These are phyloP conservation scores for Dysphania ambrosioides DNA, from an alignment of 148 eudicot genomes.

Conservation along the genomic window DNA sequence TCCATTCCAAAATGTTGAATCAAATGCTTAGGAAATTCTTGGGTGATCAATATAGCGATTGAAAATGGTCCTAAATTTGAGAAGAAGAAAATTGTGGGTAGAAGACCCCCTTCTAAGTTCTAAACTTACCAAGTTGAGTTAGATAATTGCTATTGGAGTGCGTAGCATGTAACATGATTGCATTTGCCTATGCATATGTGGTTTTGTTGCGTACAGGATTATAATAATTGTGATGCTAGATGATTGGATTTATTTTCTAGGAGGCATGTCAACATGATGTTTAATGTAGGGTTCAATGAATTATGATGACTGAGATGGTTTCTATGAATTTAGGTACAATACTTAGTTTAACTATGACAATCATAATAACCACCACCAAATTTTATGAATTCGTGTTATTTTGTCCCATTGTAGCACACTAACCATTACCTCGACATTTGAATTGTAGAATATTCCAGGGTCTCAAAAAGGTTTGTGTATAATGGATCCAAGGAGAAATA, in stretches of 20 bases:
- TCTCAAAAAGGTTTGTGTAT: no score
- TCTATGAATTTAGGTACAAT: background rate
- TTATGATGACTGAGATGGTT: slow-evolving; percentile 2
- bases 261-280: background rate
- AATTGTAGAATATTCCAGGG: no score
- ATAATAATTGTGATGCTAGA: background rate
- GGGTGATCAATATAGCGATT: no score
- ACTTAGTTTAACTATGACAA: background rate
- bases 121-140: no score
- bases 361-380: background rate
- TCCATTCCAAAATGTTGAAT: no score
- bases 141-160: no score
- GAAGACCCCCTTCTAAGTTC: no score
- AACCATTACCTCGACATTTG: background rate
- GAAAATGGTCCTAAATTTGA: no score
- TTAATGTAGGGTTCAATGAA: background rate
- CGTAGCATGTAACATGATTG: background rate
- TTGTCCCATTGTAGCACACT: background rate
- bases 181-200: background rate
- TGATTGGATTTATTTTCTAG: background rate
- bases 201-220: background rate
- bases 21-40: no score
- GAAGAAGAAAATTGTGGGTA: no score
- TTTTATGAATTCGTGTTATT: no score
- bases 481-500: no score